phyloP scores from a whole-genome alignment of 1,284 basidiomycete genomes.

The Anthracocystis panici-leucophaei region DNA sequence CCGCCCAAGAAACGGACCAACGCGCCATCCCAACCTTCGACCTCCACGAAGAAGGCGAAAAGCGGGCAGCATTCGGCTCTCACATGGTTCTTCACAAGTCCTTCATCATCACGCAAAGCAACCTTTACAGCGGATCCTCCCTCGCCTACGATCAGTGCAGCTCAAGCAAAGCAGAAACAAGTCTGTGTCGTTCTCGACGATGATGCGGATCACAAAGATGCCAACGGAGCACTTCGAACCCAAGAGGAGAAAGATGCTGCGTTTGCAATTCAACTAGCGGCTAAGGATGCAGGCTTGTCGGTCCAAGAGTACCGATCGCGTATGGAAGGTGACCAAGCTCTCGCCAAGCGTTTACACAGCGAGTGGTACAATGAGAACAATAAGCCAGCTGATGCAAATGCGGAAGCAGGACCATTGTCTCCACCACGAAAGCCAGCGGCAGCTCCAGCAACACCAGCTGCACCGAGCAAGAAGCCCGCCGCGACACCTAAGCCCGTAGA shows the following conservation, averaged over 20 bases:
- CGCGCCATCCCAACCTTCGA: constrained; percentile 25
- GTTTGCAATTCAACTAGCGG: constrained; percentile 43
- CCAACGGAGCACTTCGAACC: not conserved
- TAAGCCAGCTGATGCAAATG: not conserved
- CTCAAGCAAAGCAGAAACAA: constrained; percentile 25
- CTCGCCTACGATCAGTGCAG: constrained; percentile 14
- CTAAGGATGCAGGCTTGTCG: constrained; percentile 27
- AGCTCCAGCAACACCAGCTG: constrained; percentile 1
- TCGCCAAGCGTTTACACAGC: constrained; percentile 42
- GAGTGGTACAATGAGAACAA: constrained; percentile 24
- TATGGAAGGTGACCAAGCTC: constrained; percentile 41
- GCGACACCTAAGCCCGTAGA: constrained; percentile 28
- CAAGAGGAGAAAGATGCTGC: constrained; percentile 45
- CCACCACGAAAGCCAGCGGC: not conserved
- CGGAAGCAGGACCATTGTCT: not conserved
- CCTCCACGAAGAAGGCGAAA: constrained; percentile 42
- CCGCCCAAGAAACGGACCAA: constrained; percentile 37
- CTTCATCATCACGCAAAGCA: constrained; percentile 19
- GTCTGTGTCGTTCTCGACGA: not conserved
- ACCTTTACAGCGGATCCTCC: constrained; percentile 11
- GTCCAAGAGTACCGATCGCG: constrained; percentile 20
- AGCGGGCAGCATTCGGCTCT: constrained; percentile 33
- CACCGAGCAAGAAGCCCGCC: constrained; percentile 10
- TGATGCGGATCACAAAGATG: not conserved
- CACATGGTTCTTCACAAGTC: constrained; percentile 50